phyloP scores from a whole-genome alignment of 2,329 filamentous ascomycete genomes.

The Sclerotinia sclerotiorum region DNA sequence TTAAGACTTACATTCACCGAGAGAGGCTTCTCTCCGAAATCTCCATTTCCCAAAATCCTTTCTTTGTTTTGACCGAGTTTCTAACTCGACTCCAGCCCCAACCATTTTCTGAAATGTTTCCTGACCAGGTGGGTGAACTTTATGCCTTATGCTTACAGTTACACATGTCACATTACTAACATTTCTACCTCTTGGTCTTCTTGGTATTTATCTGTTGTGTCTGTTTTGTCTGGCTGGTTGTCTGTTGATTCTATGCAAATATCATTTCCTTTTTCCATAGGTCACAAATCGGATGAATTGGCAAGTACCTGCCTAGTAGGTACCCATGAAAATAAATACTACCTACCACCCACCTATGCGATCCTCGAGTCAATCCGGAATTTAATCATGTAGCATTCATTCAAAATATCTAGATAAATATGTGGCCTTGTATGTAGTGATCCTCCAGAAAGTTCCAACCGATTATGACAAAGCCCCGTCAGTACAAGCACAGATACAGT shows the following conservation, averaged over 20 bases:
- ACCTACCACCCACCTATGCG: neutral
- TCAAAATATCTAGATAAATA: neutral
- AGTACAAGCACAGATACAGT: no score
- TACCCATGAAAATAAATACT: neutral
- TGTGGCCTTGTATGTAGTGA: neutral
- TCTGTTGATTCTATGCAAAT: neutral
- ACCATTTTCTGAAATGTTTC: slow-evolving; percentile 7
- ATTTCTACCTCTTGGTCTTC: neutral
- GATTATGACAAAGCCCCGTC: neutral
- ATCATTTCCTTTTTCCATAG: no score
- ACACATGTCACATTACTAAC: neutral
- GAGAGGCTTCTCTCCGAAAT: neutral
- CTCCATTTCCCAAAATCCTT: neutral
- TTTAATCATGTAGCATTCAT: neutral
- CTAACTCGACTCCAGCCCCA: neutral
- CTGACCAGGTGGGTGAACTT: neutral
- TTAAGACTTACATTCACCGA: slow-evolving; percentile 4
- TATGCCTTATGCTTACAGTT: neutral
- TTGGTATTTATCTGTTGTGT: slow-evolving; percentile 4
- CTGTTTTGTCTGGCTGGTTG: neutral
- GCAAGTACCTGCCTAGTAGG: neutral
- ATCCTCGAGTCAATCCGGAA: neutral
- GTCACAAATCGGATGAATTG: neutral
- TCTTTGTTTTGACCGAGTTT: slow-evolving; percentile 17
- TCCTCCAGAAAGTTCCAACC: neutral